Evolutionary conservation across 2,329 filamentous ascomycete species (phyloP).

Genomic region (Phyllosticta citriasiana): DNA sequence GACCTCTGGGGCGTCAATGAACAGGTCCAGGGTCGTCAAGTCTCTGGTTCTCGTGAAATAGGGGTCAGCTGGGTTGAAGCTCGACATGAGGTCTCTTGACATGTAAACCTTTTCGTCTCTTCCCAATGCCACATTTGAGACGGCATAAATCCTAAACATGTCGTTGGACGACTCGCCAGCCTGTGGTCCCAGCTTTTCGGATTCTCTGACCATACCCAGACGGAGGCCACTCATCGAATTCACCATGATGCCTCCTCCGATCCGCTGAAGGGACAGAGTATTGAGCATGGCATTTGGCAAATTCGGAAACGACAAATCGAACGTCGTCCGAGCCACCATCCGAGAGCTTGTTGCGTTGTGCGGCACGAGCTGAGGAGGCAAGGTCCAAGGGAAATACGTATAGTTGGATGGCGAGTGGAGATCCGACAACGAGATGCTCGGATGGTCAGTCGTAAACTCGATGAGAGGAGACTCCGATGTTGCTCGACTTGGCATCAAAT

Average conservation of each 20-base stretch:
- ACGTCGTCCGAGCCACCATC: slow-evolving; percentile 60
- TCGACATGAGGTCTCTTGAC: slow-evolving; percentile 54
- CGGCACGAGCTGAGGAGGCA: slow-evolving; percentile 67
- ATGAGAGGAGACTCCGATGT: slow-evolving; percentile 49
- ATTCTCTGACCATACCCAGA: slow-evolving; percentile 59
- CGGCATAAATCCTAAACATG: slow-evolving; percentile 63
- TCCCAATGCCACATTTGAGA: slow-evolving; percentile 72
- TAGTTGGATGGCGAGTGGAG: slow-evolving; percentile 60
- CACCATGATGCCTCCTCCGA: slow-evolving; percentile 49
- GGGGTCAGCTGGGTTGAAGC: slow-evolving; percentile 68
- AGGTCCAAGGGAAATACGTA: slow-evolving; percentile 86
- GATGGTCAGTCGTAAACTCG: slow-evolving; percentile 44
- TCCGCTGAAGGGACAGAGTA: slow-evolving; percentile 43
- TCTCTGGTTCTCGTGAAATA: slow-evolving; percentile 75
- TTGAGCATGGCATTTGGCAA: slow-evolving; percentile 40
- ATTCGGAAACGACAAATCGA: slow-evolving; percentile 58
- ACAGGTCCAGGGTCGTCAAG: slow-evolving; percentile 59
- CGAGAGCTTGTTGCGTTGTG: slow-evolving; percentile 65
- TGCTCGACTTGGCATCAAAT: slow-evolving; percentile 54
- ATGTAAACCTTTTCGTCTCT: slow-evolving; percentile 82
- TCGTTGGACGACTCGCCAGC: slow-evolving; percentile 18
- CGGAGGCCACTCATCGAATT: slow-evolving; percentile 51
- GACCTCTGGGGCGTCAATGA: slow-evolving; percentile 45
- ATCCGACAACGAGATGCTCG: slow-evolving; percentile 46
- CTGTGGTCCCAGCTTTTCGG: slow-evolving; percentile 20